Evolutionary conservation across 805 yeast species (phyloP).

Genomic region (Suhomyces sp.): DNA sequence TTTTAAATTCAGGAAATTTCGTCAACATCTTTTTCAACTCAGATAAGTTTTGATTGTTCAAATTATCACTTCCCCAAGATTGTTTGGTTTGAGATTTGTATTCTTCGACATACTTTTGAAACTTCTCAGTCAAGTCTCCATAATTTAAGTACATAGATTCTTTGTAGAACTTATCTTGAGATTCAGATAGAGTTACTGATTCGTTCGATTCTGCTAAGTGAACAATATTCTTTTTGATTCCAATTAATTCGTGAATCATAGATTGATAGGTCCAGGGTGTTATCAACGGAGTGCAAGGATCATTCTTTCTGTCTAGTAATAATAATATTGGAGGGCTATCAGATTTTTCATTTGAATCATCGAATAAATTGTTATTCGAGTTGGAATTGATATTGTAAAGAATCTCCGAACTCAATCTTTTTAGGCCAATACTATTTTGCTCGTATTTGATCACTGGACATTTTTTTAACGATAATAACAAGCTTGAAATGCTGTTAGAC

Average conservation of each 20-base stretch:
- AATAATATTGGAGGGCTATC: conserved; percentile 75
- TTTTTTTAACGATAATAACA: conserved; percentile 67
- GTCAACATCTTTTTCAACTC: conserved; percentile 92
- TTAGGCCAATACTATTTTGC: conserved; percentile 58
- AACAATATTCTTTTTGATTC: conserved; percentile 78
- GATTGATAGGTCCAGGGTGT: conserved; percentile 98
- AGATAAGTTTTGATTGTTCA: conserved; percentile 64
- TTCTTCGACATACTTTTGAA: conserved; percentile 77
- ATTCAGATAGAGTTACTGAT: conserved; percentile 49
- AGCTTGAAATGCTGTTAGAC: conserved; percentile 43
- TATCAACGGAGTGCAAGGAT: conserved; percentile 89
- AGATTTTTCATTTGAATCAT: conserved; percentile 49
- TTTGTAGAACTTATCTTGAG: conserved; percentile 70
- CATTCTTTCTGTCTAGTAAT: conserved; percentile 79
- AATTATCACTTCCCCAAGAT: conserved; percentile 47
- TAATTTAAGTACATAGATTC: conserved; percentile 86
- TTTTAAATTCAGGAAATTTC: conserved; percentile 90
- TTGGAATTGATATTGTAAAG: conserved; percentile 54
- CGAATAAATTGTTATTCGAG: conserved; percentile 60
- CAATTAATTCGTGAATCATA: conserved; percentile 91
- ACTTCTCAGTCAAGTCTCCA: conserved; percentile 89
- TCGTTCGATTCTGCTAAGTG: conserved; percentile 50
- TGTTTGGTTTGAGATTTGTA: conserved; percentile 80
- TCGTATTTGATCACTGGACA: conserved; percentile 83
- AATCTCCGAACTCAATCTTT: conserved; percentile 67